phyloP scores from a whole-genome alignment of 176 grass and related monocot species.

The Ananas comosus region DNA sequence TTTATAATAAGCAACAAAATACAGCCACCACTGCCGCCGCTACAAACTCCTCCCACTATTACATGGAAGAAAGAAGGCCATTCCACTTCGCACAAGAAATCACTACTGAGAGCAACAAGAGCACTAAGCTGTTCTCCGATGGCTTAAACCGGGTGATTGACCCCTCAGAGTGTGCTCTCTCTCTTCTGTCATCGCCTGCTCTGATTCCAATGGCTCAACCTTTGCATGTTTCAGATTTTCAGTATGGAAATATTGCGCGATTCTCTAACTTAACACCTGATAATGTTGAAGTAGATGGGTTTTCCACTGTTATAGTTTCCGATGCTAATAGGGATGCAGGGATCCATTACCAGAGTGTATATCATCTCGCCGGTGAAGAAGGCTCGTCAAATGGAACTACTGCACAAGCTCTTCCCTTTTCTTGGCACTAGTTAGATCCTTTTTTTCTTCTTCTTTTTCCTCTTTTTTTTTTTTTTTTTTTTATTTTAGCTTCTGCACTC shows the following conservation, averaged over 20 bases:
- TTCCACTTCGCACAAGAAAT: slow-evolving; percentile 35
- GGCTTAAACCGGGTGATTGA: slow-evolving; percentile 30
- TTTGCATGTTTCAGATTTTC: slow-evolving; percentile 20
- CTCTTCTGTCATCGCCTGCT: slow-evolving; percentile 77
- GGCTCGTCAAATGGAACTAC: slow-evolving; percentile 34
- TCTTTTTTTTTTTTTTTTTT: slow-evolving; percentile 5
- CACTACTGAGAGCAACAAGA: slow-evolving; percentile 42
- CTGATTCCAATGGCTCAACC: slow-evolving; percentile 27
- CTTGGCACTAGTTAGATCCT: slow-evolving; percentile 29
- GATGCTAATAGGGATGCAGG: slow-evolving; percentile 11
- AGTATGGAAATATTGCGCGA: slow-evolving; percentile 15
- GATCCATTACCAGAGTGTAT: slow-evolving; percentile 46
- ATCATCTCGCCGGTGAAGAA: slow-evolving; percentile 29
- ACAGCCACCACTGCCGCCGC: slow-evolving; percentile 23
- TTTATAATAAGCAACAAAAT: slow-evolving; percentile 15
- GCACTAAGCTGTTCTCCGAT: slow-evolving; percentile 32
- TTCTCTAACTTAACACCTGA: neutral
- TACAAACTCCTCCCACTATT: slow-evolving; percentile 10
- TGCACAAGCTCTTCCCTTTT: slow-evolving; percentile 38
- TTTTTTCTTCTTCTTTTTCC: neutral
- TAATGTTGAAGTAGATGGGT: slow-evolving; percentile 37
- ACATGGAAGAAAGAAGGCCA: slow-evolving; percentile 41
- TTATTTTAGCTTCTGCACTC: too few species aligned
- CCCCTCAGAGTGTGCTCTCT: slow-evolving; percentile 65
- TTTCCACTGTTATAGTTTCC: slow-evolving; percentile 26